Evolutionary conservation across 352 stramenopile genomes (phyloP).

Genomic region (Phytophthora crassamura): DNA sequence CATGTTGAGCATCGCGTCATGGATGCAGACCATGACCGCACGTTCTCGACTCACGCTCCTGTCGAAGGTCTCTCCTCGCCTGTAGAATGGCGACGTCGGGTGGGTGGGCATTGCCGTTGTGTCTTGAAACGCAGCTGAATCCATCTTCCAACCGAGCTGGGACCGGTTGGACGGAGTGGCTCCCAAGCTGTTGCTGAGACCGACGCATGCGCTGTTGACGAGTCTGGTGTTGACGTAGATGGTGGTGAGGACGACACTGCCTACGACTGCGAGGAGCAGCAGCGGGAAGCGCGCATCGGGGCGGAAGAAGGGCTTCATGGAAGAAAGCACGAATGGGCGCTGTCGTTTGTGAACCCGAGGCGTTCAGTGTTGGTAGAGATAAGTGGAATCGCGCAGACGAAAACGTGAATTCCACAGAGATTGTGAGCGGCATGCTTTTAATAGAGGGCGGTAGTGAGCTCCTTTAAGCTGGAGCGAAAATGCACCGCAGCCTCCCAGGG

Average conservation of each 20-base stretch:
- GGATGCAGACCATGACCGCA: constrained; percentile 34
- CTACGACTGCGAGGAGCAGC: constrained; percentile 3
- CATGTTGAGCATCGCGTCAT: constrained; percentile 45
- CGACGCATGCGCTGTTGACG: constrained; percentile 15
- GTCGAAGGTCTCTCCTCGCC: constrained; percentile 24
- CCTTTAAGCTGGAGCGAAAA: too few species aligned
- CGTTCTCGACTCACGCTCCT: constrained; percentile 20
- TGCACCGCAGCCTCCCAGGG: too few species aligned
- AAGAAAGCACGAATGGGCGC: background rate
- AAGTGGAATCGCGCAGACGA: too few species aligned
- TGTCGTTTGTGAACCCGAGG: background rate
- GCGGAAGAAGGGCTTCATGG: constrained; percentile 3
- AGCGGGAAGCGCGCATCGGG: background rate
- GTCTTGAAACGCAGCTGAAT: constrained; percentile 24
- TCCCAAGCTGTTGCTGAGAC: constrained; percentile 25
- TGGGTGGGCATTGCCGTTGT: constrained; percentile 4
- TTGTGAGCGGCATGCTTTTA: too few species aligned
- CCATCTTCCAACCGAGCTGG: constrained; percentile 25
- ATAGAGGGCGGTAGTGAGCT: too few species aligned
- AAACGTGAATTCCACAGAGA: too few species aligned
- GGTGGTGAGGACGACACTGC: constrained; percentile 16
- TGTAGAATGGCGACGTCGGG: constrained; percentile 19
- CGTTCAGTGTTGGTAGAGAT: background rate
- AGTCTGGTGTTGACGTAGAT: constrained; percentile 35
- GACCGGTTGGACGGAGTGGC: constrained; percentile 14